These are phyloP conservation scores for Trapa incisa DNA, from an alignment of 345 rosid genomes.

Conservation along the genomic window DNA sequence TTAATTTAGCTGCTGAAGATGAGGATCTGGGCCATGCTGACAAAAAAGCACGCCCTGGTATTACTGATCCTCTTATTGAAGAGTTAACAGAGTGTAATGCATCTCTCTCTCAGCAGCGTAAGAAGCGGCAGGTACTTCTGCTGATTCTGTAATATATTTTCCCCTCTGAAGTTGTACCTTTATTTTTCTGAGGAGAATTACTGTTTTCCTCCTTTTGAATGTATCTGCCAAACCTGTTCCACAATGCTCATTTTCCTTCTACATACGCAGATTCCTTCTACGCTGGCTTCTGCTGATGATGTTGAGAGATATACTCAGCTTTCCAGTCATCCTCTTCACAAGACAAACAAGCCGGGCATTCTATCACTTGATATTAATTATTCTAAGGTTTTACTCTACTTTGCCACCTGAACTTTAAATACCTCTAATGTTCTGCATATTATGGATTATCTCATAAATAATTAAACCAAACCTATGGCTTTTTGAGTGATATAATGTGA, in stretches of 20 bases:
- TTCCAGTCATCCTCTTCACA: constrained; percentile 91
- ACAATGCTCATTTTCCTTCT: neutral
- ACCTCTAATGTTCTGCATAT: neutral
- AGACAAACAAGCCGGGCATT: constrained; percentile 76
- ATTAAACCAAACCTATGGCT: neutral
- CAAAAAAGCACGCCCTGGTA: constrained; percentile 57
- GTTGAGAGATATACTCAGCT: constrained; percentile 84
- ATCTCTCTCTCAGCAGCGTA: constrained; percentile 82
- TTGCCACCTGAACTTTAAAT: neutral
- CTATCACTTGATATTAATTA: constrained; percentile 53
- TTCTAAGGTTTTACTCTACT: constrained; percentile 42
- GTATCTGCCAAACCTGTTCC: neutral
- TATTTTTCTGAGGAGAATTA: neutral
- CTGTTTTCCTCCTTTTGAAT: neutral
- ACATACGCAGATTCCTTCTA: constrained; percentile 44
- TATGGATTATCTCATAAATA: neutral
- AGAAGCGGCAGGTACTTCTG: constrained; percentile 51
- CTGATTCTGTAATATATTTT: neutral
- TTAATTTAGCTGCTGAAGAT: constrained; percentile 29
- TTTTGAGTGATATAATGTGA: neutral
- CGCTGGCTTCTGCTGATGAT: constrained; percentile 54
- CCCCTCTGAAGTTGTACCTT: neutral
- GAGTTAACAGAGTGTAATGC: constrained; percentile 82
- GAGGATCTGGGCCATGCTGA: constrained; percentile 38
- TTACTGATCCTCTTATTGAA: constrained; percentile 46